These are phyloP conservation scores for Anastatica hierochuntica DNA, from an alignment of 345 rosid genomes.

Conservation along the genomic window DNA sequence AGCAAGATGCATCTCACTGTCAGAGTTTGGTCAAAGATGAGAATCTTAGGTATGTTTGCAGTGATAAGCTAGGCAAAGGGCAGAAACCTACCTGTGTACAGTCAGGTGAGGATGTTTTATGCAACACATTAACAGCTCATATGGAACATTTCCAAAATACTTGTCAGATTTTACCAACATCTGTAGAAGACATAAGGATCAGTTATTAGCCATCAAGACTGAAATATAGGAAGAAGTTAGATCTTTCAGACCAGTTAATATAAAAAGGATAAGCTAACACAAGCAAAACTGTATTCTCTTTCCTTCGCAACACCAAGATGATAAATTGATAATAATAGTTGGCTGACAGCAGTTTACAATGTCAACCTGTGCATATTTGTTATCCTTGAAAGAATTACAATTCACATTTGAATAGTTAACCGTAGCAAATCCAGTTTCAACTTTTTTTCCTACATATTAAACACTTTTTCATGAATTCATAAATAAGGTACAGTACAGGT, in stretches of 20 bases:
- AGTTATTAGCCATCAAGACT: conserved; percentile 13
- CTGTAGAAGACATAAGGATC: conserved; percentile 37
- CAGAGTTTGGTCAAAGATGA: conserved; percentile 26
- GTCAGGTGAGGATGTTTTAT: conserved; percentile 53
- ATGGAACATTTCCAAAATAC: conserved; percentile 40
- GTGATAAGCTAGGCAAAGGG: not conserved
- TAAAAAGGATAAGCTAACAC: not conserved
- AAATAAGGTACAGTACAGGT: not conserved
- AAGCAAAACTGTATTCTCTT: not conserved
- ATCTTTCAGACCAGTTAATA: not conserved
- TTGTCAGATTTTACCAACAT: conserved; percentile 43
- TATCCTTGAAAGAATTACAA: not conserved
- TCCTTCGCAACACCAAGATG: not conserved
- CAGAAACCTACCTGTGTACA: conserved; percentile 43
- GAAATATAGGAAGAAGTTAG: not conserved
- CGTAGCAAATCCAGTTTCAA: not conserved
- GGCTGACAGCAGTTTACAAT: not conserved
- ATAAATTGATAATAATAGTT: not conserved
- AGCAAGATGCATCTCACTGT: conserved; percentile 72
- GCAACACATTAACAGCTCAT: conserved; percentile 38
- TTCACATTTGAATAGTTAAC: not conserved
- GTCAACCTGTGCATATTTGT: not conserved
- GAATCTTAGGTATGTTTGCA: conserved; percentile 17
- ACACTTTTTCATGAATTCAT: not conserved
- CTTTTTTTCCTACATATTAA: not conserved